Conservation (phyloP, 1,284 basidiomycete species). For the Polyporus tsugae region DNA sequence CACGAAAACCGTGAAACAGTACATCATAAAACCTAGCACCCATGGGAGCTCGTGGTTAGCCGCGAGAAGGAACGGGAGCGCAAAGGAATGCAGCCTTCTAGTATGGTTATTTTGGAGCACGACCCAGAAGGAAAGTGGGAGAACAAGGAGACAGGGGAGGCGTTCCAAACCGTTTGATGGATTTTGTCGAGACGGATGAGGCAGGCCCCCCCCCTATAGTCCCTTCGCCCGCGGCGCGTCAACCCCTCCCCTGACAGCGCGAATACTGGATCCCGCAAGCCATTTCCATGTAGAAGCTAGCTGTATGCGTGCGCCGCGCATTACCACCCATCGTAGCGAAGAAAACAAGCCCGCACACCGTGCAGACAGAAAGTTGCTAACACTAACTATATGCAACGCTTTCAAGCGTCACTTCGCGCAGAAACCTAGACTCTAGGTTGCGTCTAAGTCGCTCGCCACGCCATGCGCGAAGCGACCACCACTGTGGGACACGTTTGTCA, state of each 20-base stretch:
- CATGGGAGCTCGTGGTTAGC: background rate
- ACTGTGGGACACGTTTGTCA: no score
- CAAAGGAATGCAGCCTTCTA: background rate
- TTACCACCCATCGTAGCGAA: no score
- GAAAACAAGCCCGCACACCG: background rate
- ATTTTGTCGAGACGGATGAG: no score
- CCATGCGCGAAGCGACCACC: no score
- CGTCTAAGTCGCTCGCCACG: no score
- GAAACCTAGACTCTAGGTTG: background rate
- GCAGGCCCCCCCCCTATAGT: background rate
- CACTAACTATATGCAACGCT: background rate
- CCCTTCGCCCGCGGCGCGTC: background rate
- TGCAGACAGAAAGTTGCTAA: background rate
- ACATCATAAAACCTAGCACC: slow-evolving; percentile 82
- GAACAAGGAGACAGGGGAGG: no score
- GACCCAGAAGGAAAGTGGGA: no score
- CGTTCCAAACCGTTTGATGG: no score
- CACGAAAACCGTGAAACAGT: slow-evolving; percentile 86
- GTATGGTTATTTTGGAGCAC: background rate
- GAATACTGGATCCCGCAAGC: no score
- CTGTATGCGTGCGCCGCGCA: background rate
- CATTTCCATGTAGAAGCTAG: background rate
- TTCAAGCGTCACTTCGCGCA: background rate
- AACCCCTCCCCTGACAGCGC: no score
- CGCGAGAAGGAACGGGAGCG: background rate